Percentiles rank a stretch among this genome's conserved stretches.
These are phyloP conservation scores for Fusarium sp. DNA, from an alignment of 2,329 filamentous ascomycete species.

Conservation along the genomic window DNA sequence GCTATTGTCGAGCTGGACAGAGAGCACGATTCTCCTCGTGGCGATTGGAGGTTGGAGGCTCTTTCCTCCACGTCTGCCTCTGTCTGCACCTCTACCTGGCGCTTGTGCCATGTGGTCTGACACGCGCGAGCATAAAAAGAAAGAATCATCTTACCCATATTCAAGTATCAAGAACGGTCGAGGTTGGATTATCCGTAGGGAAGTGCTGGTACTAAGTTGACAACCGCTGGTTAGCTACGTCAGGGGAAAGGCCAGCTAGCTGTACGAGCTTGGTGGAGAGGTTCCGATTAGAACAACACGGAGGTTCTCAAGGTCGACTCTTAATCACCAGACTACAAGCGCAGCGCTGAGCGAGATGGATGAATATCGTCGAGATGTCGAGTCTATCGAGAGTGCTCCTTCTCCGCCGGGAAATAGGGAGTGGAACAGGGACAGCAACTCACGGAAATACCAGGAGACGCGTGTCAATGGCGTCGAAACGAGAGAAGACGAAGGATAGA, in stretches of 20 bases:
- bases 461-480: constrained; percentile 53
- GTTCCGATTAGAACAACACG: constrained; percentile 16
- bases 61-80: constrained; percentile 40
- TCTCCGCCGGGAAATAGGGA: constrained; percentile 33
- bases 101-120: constrained; percentile 43
- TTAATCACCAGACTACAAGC: constrained; percentile 16
- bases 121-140: constrained; percentile 48
- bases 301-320: constrained; percentile 16
- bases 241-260: constrained; percentile 46
- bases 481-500: constrained; percentile 49
- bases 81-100: constrained; percentile 33
- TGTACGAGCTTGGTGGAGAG: constrained; percentile 35
- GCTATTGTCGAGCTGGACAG: constrained; percentile 23
- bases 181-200: constrained; percentile 49
- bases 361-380: constrained; percentile 18
- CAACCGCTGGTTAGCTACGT: constrained; percentile 46
- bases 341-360: constrained; percentile 17
- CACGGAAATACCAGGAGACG: constrained; percentile 50
- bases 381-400: constrained; percentile 35
- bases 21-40: constrained; percentile 41
- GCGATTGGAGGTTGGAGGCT: constrained; percentile 27
- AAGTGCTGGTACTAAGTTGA: constrained; percentile 49
- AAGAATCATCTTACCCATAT: constrained; percentile 59
- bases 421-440: constrained; percentile 47
- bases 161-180: constrained; percentile 57